Evolutionary conservation across 768 basidiomycete species (phyloP).

Genomic region (Botryobasidium botryosum): DNA sequence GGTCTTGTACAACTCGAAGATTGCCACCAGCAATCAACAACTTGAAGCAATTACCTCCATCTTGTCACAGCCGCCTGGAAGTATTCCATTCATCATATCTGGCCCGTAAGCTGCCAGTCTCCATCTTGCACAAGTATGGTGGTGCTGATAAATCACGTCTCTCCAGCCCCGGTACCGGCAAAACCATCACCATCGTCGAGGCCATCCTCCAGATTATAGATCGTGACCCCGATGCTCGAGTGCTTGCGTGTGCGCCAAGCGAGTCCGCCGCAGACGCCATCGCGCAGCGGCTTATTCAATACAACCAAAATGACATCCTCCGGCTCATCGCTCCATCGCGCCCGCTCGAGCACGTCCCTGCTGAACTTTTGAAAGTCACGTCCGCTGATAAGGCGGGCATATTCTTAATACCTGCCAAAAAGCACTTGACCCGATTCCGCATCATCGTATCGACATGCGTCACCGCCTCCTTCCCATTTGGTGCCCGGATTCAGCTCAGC

Average conservation of each 20-base stretch:
- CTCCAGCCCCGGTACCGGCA: constrained; percentile 7
- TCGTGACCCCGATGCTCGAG: constrained; percentile 1
- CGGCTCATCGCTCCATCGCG: constrained; percentile 5
- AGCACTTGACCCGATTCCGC: constrained; percentile 6
- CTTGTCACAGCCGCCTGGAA: not conserved
- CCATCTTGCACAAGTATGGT: not conserved
- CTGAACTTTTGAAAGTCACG: not conserved
- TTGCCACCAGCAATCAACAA: constrained; percentile 2
- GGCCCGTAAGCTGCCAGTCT: constrained; percentile 4
- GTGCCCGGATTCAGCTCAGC: constrained; percentile 2
- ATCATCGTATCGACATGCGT: constrained; percentile 6
- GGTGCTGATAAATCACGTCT: no score
- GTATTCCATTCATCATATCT: constrained; percentile 3
- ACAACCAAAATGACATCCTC: constrained; percentile 18
- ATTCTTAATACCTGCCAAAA: constrained; percentile 30
- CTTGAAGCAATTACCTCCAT: constrained; percentile 4
- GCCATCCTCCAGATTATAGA: constrained; percentile 1
- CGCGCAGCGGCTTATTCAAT: constrained; percentile 1
- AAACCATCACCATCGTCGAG: constrained; percentile 7
- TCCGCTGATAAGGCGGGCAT: constrained; percentile 16
- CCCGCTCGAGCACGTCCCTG: not conserved
- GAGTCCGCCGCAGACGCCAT: constrained; percentile 8
- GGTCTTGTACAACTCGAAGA: not conserved
- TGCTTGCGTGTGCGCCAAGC: constrained; percentile 7
- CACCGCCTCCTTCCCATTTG: constrained; percentile 5